Base-by-base conservation (phyloP, 768 basidiomycete species). In the Coprinopsis cinerea region DNA sequence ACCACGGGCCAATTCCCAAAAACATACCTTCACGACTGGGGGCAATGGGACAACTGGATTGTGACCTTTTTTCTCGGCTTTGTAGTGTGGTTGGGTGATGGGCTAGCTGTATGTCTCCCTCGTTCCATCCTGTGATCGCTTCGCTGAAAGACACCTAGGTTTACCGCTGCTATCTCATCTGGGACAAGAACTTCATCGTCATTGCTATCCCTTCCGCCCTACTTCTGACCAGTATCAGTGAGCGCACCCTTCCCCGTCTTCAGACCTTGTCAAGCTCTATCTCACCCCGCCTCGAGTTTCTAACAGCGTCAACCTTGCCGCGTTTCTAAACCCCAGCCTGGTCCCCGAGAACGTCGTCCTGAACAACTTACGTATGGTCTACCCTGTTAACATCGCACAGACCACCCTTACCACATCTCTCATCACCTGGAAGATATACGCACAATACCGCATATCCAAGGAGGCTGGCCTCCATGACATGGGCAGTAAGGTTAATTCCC, bases 321-420 rank as follows among this genome's bases (percentile, higher is more conserved):
- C 60, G 57, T 61, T 60, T 40, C 55, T 47, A 22, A 20, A 49
- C 26, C 48, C 48, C 15, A 23, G 2, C 25, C 20, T 18, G 18
- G 39, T 49, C 26, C 39, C 48, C 4, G 17, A 1, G 1, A 53
- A 62, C 18, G 50, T 59, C 9, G 46, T 48, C 24, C 27, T 6
- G 4, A 23, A 26, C 3, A 30, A 44, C 27, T 24, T 45, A 14
- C 40, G 51, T 18, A 49, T 35, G 26, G 34, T 65, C 13, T 65
- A 60, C 55, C 64, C 64, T 1, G 36, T 65, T 14, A 57, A 60
- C 4, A 54, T 65, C 41, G 53, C 55, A 1, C 62, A 65, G 48
- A 65, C 60, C 46, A 30, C 60, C 39, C 49, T 63, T 7, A 62
- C 64, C 0, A 65, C 64, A 0, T 56, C 59, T 11, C 47, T 65